Percentiles rank a stretch among this genome's conserved stretches.
These are phyloP conservation scores for Candolleomyces aberdarensis DNA, from an alignment of 768 basidiomycete genomes.

Conservation along the genomic window DNA sequence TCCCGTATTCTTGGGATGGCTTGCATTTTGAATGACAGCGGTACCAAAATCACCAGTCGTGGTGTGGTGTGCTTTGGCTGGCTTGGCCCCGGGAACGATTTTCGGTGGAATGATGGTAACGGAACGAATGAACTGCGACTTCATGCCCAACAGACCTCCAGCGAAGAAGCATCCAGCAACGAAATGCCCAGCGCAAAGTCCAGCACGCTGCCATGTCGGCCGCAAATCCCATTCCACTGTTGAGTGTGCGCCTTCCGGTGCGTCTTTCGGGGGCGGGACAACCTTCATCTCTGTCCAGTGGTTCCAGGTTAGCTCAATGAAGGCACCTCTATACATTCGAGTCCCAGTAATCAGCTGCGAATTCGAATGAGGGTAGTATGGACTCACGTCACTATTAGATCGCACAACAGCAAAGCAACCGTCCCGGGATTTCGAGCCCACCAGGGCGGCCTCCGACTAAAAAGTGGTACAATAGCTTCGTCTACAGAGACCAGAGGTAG, in stretches of 20 bases:
- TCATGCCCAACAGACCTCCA: conserved; percentile 2
- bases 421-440: conserved; percentile 5
- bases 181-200: conserved; percentile 4
- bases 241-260: not conserved
- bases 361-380: not conserved
- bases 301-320: conserved; percentile 6
- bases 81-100: not conserved
- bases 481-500: not conserved
- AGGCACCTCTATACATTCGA: not conserved
- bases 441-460: not conserved
- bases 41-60: not conserved
- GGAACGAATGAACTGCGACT: conserved; percentile 4
- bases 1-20: not conserved
- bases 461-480: not conserved
- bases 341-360: not conserved
- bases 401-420: conserved; percentile 1
- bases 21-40: conserved; percentile 3
- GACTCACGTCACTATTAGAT: conserved; percentile 2
- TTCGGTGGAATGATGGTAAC: not conserved
- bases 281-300: conserved; percentile 6
- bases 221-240: conserved; percentile 4
- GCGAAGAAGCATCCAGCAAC: conserved; percentile 8
- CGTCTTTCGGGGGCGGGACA: not conserved
- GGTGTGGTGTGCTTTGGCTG: not conserved
- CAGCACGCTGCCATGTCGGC: conserved; percentile 8